phyloP scores from a whole-genome alignment of 495 filamentous ascomycete species.

The Hamigera avellanea region DNA sequence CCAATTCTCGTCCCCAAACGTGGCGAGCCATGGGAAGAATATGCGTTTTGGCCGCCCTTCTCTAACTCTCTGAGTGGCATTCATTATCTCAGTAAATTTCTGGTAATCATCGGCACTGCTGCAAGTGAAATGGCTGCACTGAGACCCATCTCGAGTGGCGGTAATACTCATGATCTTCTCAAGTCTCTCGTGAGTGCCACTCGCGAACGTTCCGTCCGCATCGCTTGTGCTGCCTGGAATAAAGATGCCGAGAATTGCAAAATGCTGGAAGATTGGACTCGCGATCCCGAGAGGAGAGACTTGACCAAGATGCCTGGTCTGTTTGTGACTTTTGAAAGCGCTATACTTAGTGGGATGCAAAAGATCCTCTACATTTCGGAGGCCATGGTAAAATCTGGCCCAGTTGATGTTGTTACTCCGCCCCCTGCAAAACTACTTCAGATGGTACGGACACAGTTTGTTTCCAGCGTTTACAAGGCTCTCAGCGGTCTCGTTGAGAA shows the following conservation, averaged over 20 bases:
- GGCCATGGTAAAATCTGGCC: constrained; percentile 53
- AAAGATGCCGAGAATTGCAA: constrained; percentile 82
- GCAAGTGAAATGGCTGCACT: constrained; percentile 78
- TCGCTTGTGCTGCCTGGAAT: constrained; percentile 76
- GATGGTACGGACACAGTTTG: constrained; percentile 77
- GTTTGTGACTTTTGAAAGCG: constrained; percentile 69
- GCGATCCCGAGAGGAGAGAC: constrained; percentile 63
- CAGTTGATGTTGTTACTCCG: constrained; percentile 64
- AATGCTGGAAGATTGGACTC: constrained; percentile 83
- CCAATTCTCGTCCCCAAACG: constrained; percentile 64
- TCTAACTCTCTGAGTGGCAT: constrained; percentile 82
- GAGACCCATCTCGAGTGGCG: constrained; percentile 46
- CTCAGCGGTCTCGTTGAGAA: constrained; percentile 93
- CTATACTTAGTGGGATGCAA: constrained; percentile 72
- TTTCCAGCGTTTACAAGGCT: constrained; percentile 82
- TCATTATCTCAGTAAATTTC: constrained; percentile 71
- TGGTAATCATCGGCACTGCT: constrained; percentile 69
- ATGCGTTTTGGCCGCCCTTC: constrained; percentile 91
- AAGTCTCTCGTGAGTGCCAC: constrained; percentile 61
- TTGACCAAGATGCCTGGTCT: constrained; percentile 80
- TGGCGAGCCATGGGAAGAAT: constrained; percentile 84
- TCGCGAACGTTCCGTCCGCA: constrained; percentile 70
- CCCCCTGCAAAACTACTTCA: constrained; percentile 75
- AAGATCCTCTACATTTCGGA: constrained; percentile 89
- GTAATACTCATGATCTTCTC: constrained; percentile 50